These are phyloP conservation scores for Xylariaceae sp. DNA, from an alignment of 2,329 filamentous ascomycete species.

Conservation along the genomic window DNA sequence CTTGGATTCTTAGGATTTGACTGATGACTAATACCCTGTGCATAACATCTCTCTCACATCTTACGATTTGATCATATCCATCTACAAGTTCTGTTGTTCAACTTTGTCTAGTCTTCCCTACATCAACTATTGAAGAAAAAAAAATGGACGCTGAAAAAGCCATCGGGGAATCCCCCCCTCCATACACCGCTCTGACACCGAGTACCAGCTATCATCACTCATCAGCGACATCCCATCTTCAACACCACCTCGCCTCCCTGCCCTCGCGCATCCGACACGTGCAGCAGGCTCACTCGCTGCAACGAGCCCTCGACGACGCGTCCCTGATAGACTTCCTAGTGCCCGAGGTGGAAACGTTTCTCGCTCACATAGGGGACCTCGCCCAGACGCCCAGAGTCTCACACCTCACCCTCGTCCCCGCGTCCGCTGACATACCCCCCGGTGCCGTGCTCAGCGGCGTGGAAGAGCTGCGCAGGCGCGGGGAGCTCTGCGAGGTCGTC, in stretches of 20 bases:
- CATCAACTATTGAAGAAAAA: no score
- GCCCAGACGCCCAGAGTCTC: conserved; percentile 31
- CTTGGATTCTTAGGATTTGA: no score
- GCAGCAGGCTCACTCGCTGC: conserved; percentile 30
- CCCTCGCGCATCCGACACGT: conserved; percentile 34
- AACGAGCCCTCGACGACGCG: conserved; percentile 35
- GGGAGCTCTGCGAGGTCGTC: conserved; percentile 23
- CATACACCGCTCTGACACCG: conserved; percentile 17
- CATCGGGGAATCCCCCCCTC: conserved; percentile 20
- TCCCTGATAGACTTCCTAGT: conserved; percentile 35
- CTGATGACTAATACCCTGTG: no score
- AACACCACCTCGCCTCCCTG: conserved; percentile 33
- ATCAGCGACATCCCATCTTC: conserved; percentile 22
- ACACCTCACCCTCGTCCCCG: conserved; percentile 43
- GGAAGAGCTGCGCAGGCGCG: conserved; percentile 27
- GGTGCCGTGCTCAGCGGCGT: conserved; percentile 23
- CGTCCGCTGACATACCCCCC: conserved; percentile 32
- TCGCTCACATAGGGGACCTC: conserved; percentile 34
- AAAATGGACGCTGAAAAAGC: conserved; percentile 10
- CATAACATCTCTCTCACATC: no score
- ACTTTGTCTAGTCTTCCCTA: no score
- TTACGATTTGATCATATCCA: no score
- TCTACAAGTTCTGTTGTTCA: no score
- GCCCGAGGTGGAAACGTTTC: conserved; percentile 38
- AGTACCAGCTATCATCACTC: background rate